phyloP scores from a whole-genome alignment of 805 yeast genomes.

The Metschnikowia hibisci region DNA sequence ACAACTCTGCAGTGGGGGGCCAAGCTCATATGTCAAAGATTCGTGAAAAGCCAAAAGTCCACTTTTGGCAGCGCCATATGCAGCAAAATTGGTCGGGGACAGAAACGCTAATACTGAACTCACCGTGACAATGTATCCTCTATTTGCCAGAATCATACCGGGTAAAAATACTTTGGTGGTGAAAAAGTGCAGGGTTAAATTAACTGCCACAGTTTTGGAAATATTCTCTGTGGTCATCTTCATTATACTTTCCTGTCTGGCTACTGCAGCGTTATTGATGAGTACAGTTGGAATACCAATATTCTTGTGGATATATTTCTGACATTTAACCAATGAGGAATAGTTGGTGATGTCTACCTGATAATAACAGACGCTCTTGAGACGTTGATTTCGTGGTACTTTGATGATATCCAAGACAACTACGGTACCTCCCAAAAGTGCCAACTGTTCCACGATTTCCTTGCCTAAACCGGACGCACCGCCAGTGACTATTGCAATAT shows the following conservation, averaged over 20 bases:
- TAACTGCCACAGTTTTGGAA: conserved; percentile 59
- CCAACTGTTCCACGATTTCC: conserved; percentile 50
- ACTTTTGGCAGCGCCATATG: conserved; percentile 88
- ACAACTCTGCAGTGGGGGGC: conserved; percentile 46
- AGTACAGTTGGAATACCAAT: conserved; percentile 63
- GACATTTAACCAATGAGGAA: conserved; percentile 39
- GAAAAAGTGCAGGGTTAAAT: conserved; percentile 65
- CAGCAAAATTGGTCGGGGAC: conserved; percentile 77
- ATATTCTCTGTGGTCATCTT: conserved; percentile 57
- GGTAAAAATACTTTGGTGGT: conserved; percentile 72
- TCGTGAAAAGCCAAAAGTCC: conserved; percentile 84
- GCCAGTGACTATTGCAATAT: conserved; percentile 76
- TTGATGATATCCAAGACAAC: conserved; percentile 60
- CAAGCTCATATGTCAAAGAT: conserved; percentile 67
- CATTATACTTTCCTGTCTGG: conserved; percentile 52
- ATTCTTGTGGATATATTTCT: conserved; percentile 38
- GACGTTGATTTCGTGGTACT: conserved; percentile 34
- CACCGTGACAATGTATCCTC: conserved; percentile 78
- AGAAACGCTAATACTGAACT: conserved; percentile 83
- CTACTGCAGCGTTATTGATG: conserved; percentile 83
- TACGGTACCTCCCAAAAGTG: conserved; percentile 44
- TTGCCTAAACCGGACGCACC: conserved; percentile 78
- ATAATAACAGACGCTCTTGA: conserved; percentile 48
- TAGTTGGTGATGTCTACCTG: conserved; percentile 67
- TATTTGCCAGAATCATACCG: conserved; percentile 51